Evolutionary conservation across 345 rosid genomes (phyloP).

Genomic region (Noccaea bulbosa): DNA sequence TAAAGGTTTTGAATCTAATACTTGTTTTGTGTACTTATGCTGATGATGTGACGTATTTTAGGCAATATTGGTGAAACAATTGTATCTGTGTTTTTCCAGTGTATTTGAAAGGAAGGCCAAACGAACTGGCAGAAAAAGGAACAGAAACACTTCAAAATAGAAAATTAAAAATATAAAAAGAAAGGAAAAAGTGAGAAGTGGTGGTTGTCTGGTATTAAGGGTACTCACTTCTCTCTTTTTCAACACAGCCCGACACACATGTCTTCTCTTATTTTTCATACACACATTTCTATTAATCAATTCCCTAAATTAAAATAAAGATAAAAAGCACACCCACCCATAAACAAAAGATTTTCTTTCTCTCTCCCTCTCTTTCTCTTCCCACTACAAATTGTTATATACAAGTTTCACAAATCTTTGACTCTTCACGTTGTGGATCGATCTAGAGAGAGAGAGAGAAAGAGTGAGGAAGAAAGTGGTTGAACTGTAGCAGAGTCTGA

Average conservation of each 20-base stretch:
- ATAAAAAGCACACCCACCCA: constrained; percentile 39
- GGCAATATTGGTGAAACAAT: constrained; percentile 1
- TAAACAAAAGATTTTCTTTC: constrained; percentile 30
- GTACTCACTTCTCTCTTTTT: constrained; percentile 49
- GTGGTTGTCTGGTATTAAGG: constrained; percentile 52
- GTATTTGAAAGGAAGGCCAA: constrained; percentile 18
- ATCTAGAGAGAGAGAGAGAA: constrained; percentile 19
- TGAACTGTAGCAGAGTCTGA: constrained; percentile 38
- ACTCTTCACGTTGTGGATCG: constrained; percentile 45
- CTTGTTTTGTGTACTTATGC: constrained; percentile 28
- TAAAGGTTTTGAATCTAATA: constrained; percentile 14
- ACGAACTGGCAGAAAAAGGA: constrained; percentile 28
- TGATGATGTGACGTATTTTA: constrained; percentile 38
- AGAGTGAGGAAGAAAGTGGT: constrained; percentile 32
- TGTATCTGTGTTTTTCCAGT: not conserved
- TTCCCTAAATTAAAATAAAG: not conserved
- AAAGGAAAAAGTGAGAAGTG: constrained; percentile 34
- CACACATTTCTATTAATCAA: constrained; percentile 35
- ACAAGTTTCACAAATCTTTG: constrained; percentile 42
- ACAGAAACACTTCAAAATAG: constrained; percentile 27
- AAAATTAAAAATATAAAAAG: not conserved
- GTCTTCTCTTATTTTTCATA: constrained; percentile 44
- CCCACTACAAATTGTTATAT: constrained; percentile 43
- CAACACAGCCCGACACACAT: constrained; percentile 51
- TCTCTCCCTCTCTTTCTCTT: constrained; percentile 29